A percentile compares a stretch with the other conserved stretches of the same genome.
These are phyloP conservation scores for Kodamaea laetipori DNA, from an alignment of 805 yeast genomes.

Conservation along the genomic window DNA sequence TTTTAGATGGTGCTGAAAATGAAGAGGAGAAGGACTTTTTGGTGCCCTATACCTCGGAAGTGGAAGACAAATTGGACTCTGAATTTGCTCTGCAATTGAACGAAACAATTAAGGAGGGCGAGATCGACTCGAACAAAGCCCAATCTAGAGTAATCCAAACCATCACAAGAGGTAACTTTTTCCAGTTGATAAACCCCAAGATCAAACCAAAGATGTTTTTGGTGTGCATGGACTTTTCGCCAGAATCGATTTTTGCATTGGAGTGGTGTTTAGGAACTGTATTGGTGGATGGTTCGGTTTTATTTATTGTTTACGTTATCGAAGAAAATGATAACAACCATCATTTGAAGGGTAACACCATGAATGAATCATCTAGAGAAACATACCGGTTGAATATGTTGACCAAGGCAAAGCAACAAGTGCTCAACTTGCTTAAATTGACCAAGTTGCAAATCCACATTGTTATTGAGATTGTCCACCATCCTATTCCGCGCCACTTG, in stretches of 20 bases:
- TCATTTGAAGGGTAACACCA: conserved; percentile 41
- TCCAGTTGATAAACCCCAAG: conserved; percentile 48
- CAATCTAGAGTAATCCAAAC: conserved; percentile 68
- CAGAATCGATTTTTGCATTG: conserved; percentile 79
- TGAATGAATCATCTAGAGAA: conserved; percentile 40
- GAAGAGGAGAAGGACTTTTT: conserved; percentile 32
- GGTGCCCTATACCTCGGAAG: conserved; percentile 70
- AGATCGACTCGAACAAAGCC: conserved; percentile 51
- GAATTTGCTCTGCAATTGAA: conserved; percentile 57
- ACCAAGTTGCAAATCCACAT: conserved; percentile 74
- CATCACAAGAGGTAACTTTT: conserved; percentile 68
- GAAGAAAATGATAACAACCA: conserved; percentile 49
- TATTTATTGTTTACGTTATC: conserved; percentile 67
- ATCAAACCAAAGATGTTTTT: conserved; percentile 61
- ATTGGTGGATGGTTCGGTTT: conserved; percentile 76
- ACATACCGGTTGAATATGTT: conserved; percentile 40
- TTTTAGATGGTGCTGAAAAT: conserved; percentile 9
- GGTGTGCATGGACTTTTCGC: conserved; percentile 78
- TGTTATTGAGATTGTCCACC: conserved; percentile 72
- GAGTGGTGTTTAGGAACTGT: conserved; percentile 90
- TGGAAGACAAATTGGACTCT: conserved; percentile 63
- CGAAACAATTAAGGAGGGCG: conserved; percentile 56
- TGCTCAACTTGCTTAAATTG: conserved; percentile 52
- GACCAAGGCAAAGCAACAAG: conserved; percentile 46
- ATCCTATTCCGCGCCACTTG: conserved; percentile 73